Conservation (phyloP, 1,139 yeast species). For the Geotrichum klebahnii region DNA sequence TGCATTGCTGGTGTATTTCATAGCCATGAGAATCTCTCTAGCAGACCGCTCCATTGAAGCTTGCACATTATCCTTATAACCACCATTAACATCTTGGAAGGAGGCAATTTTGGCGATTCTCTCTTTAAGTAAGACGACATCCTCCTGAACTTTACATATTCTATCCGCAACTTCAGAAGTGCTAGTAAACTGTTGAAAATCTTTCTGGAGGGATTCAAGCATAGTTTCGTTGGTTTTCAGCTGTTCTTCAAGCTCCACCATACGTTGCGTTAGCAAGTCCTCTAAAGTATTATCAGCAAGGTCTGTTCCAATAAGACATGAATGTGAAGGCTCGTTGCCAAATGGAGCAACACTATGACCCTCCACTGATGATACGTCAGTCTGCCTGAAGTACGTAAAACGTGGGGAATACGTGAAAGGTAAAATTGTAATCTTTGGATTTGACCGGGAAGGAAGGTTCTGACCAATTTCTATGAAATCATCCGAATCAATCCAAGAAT, state of each 20-base stretch:
- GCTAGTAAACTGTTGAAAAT: constrained; percentile 30
- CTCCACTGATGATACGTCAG: constrained; percentile 40
- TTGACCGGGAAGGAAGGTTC: constrained; percentile 41
- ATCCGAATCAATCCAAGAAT: constrained; percentile 71
- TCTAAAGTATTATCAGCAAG: constrained; percentile 38
- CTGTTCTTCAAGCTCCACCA: constrained; percentile 45
- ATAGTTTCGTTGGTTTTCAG: constrained; percentile 41
- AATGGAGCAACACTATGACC: constrained; percentile 49
- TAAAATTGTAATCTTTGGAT: constrained; percentile 55
- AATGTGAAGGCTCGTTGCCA: constrained; percentile 64
- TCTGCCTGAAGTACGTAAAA: constrained; percentile 68
- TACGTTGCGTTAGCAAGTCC: constrained; percentile 34
- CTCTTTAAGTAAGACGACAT: constrained; percentile 41
- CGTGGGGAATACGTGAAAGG: constrained; percentile 74
- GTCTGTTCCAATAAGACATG: constrained; percentile 55
- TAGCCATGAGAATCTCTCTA: constrained; percentile 17
- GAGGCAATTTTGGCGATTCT: constrained; percentile 24
- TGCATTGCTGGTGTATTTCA: constrained; percentile 20
- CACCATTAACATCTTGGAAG: constrained; percentile 8
- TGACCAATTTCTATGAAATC: constrained; percentile 72
- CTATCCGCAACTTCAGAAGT: constrained; percentile 28
- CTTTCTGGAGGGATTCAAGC: constrained; percentile 36
- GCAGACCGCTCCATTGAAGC: constrained; percentile 18
- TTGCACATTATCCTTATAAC: constrained; percentile 12
- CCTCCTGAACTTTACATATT: constrained; percentile 35